Evolutionary conservation across 208 protist species (phyloP).

Genomic region (Crithidia mellificae): DNA sequence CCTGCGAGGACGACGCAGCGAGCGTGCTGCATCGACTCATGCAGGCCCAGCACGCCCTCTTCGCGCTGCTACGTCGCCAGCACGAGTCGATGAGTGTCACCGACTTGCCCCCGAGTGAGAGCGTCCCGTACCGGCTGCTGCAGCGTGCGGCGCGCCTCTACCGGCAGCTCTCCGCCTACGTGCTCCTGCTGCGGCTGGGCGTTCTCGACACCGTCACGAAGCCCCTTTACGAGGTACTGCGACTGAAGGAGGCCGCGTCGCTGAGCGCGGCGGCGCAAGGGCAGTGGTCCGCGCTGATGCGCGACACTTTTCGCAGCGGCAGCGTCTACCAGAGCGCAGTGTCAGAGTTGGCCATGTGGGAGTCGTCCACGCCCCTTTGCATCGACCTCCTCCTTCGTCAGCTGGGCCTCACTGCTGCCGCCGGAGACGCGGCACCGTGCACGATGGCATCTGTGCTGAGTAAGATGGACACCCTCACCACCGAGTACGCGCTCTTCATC

Average conservation of each 20-base stretch:
- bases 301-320: slow-evolving; percentile 24
- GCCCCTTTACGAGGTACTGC: slow-evolving; percentile 46
- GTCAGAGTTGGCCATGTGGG: slow-evolving; percentile 36
- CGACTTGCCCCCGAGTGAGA: slow-evolving; percentile 40
- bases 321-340: slow-evolving; percentile 31
- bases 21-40: slow-evolving; percentile 43
- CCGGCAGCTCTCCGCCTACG: slow-evolving; percentile 36
- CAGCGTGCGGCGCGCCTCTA: slow-evolving; percentile 36
- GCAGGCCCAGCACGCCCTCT: slow-evolving; percentile 47
- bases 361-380: slow-evolving; percentile 41
- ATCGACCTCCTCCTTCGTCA: slow-evolving; percentile 54
- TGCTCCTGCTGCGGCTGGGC: slow-evolving; percentile 32
- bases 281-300: slow-evolving; percentile 45
- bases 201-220: slow-evolving; percentile 22
- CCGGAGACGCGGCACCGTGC: slow-evolving; percentile 20
- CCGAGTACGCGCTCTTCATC: slow-evolving; percentile 57
- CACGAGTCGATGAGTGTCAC: slow-evolving; percentile 36
- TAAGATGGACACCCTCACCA: slow-evolving; percentile 33
- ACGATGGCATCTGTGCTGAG: slow-evolving; percentile 38
- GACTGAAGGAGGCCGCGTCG: slow-evolving; percentile 36
- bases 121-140: slow-evolving; percentile 41
- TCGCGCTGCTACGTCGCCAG: slow-evolving; percentile 62
- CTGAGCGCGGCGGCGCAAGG: slow-evolving; percentile 19
- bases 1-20: slow-evolving; percentile 7
- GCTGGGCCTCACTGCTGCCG: slow-evolving; percentile 33